A percentile compares a stretch with the other conserved stretches of the same genome.
Conservation (phyloP, 805 yeast genomes). For the Saccharomyces kudriavzevii region DNA sequence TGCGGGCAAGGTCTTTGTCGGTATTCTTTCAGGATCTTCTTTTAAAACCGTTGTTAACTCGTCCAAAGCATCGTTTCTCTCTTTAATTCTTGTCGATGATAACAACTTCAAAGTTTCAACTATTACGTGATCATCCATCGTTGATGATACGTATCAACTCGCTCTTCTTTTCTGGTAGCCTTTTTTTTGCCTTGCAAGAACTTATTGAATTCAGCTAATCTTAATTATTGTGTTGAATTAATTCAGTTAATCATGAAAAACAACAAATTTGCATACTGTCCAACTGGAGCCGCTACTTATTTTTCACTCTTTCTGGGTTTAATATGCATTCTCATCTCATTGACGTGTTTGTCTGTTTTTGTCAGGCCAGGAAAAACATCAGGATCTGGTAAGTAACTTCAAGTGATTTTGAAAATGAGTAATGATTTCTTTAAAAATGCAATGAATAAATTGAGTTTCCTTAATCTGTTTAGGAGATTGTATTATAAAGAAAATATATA, state of each 20-base stretch:
- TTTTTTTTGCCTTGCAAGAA: no score
- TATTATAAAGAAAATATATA: background rate
- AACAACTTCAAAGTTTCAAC: constrained; percentile 20
- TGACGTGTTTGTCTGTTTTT: background rate
- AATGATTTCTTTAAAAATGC: background rate
- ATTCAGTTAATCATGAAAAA: background rate
- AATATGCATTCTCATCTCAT: background rate
- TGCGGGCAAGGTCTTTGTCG: constrained; percentile 15
- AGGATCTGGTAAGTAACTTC: no score
- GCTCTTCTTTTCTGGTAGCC: background rate
- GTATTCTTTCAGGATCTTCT: constrained; percentile 16
- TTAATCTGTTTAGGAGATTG: background rate
- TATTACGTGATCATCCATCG: constrained; percentile 1
- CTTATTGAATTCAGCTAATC: background rate
- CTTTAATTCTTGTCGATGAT: constrained; percentile 45
- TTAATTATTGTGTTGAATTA: background rate
- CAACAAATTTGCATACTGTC: background rate
- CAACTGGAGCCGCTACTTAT: background rate
- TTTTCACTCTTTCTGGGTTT: no score
- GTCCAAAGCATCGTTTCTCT: constrained; percentile 44
- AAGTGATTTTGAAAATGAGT: background rate
- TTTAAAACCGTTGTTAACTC: constrained; percentile 29
- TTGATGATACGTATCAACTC: background rate
- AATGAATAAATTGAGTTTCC: background rate
- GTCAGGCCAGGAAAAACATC: background rate